Base-by-base conservation (phyloP, 139 green algal species). In the Spirogloea muscicola region DNA sequence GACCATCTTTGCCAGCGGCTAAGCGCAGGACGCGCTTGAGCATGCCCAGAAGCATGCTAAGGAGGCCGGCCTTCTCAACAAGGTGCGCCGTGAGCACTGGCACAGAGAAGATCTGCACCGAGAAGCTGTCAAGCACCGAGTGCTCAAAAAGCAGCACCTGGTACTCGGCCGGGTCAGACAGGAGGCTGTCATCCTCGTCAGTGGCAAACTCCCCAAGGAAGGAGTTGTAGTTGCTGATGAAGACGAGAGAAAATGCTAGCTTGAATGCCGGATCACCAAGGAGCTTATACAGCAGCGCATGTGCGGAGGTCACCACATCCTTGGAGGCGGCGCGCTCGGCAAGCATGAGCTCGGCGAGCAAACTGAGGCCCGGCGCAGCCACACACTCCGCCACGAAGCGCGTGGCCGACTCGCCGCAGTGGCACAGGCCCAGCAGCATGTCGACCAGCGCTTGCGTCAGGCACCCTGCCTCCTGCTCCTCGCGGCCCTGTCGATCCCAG, bases 101-200 rank as follows among this genome's bases (percentile, higher is more conserved):
- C 46, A 82, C 74, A 3, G 74, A 79, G 58, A 82, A 77, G 41
- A 82, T 79, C 58, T 82, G 74, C 41, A 82, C 74, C 7, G 74
- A 82, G 46, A 82, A 82, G 44, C 18, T 43, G 38, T 78, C 57
- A 6, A 79, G 41, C 6, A 68, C 37, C n/a, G 67, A 65, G 4
- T 49, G 49, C 59, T 39, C n/a, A 16, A 52, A 52, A 16, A 27
- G 44, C 44, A 16, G 13, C 13, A 52, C 13, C 44, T 13, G 44
- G 44, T 52, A 52, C 44, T 16, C 44, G 44, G 13, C 13, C 44
- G 13, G 44, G 13, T 52, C 44, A 13, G 44, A 13, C 13, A 52
- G 16, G 44, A 52, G 44, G 44, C 13, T 52, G 44, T 52, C 61
- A 38, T 29, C 37, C 0, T 7, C 33, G 7, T 40, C 25, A 3